Conservation (phyloP, 208 protist genomes). For the Endotrypanum monterogeii region DNA sequence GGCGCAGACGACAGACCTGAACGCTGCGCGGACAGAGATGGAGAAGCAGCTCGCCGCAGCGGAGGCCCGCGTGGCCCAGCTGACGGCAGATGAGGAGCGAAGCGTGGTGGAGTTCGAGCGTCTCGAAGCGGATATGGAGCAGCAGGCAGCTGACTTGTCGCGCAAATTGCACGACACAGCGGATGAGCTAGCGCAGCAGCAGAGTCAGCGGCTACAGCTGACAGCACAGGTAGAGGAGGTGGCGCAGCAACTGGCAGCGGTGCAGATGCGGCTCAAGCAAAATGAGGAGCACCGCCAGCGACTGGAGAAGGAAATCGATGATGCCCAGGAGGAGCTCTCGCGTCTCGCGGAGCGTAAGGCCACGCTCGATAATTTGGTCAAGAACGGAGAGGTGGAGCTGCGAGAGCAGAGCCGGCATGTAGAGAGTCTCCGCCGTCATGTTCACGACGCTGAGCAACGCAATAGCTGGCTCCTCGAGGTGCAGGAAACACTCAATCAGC, state of each 20-base stretch:
- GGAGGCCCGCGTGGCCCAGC: conserved; percentile 38
- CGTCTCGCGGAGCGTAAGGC: conserved; percentile 57
- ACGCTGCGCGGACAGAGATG: conserved; percentile 43
- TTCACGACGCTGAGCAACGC: conserved; percentile 67
- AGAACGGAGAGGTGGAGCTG: conserved; percentile 85
- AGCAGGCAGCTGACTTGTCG: conserved; percentile 55
- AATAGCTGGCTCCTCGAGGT: conserved; percentile 64
- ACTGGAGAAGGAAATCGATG: conserved; percentile 81
- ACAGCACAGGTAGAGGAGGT: conserved; percentile 37
- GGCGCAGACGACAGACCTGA: conserved; percentile 40
- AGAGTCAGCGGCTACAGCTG: conserved; percentile 39
- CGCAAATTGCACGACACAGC: conserved; percentile 55
- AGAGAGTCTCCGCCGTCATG: conserved; percentile 49
- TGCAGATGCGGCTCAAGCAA: conserved; percentile 40
- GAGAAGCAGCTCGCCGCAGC: conserved; percentile 57
- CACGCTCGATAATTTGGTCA: conserved; percentile 63
- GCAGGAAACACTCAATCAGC: conserved; percentile 45
- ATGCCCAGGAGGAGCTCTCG: conserved; percentile 74
- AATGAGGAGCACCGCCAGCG: conserved; percentile 52
- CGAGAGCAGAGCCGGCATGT: conserved; percentile 44
- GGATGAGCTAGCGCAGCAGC: conserved; percentile 60
- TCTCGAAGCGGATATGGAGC: conserved; percentile 75
- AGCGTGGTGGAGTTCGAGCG: conserved; percentile 72
- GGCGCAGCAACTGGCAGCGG: conserved; percentile 37
- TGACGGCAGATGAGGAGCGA: conserved; percentile 53